Base-by-base conservation (phyloP, 2,329 filamentous ascomycete species). In the Phyllosticta citrichinensis region DNA sequence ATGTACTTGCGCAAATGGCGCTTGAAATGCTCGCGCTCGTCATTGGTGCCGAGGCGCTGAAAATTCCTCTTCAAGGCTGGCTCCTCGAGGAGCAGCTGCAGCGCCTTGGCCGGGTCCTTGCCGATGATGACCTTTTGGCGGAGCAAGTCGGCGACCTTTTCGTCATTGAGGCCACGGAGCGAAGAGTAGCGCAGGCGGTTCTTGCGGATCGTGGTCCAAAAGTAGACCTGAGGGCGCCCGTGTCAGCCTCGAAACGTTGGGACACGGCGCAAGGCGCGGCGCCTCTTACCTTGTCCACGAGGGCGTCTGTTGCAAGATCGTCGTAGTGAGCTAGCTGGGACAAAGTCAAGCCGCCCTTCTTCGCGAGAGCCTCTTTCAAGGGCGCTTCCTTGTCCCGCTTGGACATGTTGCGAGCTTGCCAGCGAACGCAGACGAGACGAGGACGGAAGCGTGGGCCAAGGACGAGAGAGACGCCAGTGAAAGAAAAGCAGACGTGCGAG, bases 171-270 rank as follows among this genome's bases (percentile, higher is more conserved):
- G 51, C 90, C 90, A 64, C 94, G 87, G 6, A 88, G 91, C 0
- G 91, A 83, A 68, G 89, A 88, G 74, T 96, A 97, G 60, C 89
- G 90, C 61, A 85, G 86, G 63, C 89, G 87, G 69, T 97, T 96
- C 76, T 99, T 99, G 65, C 93, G 92, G 62, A 97, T 96, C 3
- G 84, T 89, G 5, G 93, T 93, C 93, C 94, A 97, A 79, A 94
- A 99, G 75, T 89, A 97, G 10, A 91, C 87, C 93, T 97, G 66
- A 30, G 51, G 33, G 54, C 35, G n/a, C 56, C 6, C 8, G 30
- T 17, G 55, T 62, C 52, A 62, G 60, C 25, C 11, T 53, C 14
- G 40, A 47, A 47, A 47, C 40, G 35, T 20, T n/a, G 30, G n/a
- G 52, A n/a, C 14, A 20, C 33, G 54, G 25, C 35, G 24, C 22